Conservation (phyloP, 2,329 filamentous ascomycete genomes). For the Fusarium redolens region DNA sequence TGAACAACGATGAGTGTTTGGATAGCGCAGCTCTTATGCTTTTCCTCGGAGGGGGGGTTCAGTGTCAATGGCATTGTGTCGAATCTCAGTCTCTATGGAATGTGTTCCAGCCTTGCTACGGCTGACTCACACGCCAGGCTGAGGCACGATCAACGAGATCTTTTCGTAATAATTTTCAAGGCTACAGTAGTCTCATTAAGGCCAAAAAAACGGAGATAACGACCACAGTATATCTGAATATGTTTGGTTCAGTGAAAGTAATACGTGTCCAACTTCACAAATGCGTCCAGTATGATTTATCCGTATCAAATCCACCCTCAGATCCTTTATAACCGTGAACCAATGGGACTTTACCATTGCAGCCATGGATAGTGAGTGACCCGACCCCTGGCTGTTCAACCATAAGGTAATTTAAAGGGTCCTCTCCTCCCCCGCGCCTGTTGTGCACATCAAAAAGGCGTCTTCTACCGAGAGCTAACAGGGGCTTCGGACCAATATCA, state of each 20-base stretch:
- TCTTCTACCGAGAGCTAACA: neutral
- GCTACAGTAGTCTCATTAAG: too few relatives aligned
- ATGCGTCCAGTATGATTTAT: conserved; percentile 43
- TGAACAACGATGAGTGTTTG: neutral
- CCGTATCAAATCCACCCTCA: conserved; percentile 55
- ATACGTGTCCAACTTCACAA: neutral
- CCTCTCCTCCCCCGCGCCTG: conserved; percentile 6
- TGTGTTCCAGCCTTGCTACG: neutral
- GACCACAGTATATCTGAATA: neutral
- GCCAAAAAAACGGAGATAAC: neutral
- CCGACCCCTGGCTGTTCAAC: neutral
- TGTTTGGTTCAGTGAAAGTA: neutral
- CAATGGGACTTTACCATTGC: conserved; percentile 37
- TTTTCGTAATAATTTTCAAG: neutral
- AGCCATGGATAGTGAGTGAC: neutral
- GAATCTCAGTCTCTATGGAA: neutral
- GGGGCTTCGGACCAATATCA: neutral
- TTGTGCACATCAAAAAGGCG: neutral
- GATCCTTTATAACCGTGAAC: conserved; percentile 45
- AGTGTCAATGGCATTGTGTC: neutral
- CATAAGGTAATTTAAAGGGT: conserved; percentile 6
- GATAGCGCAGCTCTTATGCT: neutral
- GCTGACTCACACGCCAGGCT: neutral
- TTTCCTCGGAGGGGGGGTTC: neutral
- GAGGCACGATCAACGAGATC: neutral